A percentile compares a stretch with the other conserved stretches of the same genome.
These are phyloP conservation scores for Aspergillus sparsus DNA, from an alignment of 495 filamentous ascomycete genomes.

Conservation along the genomic window DNA sequence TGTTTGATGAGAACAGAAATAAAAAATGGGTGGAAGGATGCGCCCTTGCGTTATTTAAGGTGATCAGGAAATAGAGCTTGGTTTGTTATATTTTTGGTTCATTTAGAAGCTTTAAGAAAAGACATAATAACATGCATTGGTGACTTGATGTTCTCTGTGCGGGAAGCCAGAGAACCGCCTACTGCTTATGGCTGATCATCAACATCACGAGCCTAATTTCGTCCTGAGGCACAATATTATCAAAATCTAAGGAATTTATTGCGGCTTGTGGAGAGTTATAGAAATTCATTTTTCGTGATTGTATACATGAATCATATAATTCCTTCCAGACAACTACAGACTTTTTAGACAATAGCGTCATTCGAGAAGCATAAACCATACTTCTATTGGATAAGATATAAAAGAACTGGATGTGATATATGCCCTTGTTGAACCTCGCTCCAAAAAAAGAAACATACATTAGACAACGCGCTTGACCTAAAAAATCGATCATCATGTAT, in stretches of 20 bases:
- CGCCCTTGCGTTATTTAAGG: too few relatives aligned
- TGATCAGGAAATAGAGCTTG: too few relatives aligned
- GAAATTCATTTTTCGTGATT: slow-evolving; percentile 5
- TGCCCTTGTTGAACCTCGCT: slow-evolving; percentile 9
- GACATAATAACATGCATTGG: too few relatives aligned
- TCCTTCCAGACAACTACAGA: background rate
- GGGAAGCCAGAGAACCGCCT: background rate
- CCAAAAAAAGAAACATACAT: slow-evolving; percentile 17
- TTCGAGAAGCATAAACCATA: slow-evolving; percentile 14
- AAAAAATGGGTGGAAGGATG: too few relatives aligned
- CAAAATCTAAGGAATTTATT: background rate
- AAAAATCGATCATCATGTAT: background rate
- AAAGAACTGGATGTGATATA: slow-evolving; percentile 2
- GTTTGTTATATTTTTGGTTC: too few relatives aligned
- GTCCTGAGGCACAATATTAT: too few relatives aligned
- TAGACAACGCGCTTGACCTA: slow-evolving; percentile 51
- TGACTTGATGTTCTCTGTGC: too few relatives aligned
- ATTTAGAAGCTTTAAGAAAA: too few relatives aligned
- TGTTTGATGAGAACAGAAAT: background rate
- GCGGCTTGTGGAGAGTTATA: background rate
- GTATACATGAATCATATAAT: slow-evolving; percentile 9
- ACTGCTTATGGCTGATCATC: background rate
- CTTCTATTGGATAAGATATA: slow-evolving; percentile 11
- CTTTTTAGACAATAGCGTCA: slow-evolving; percentile 12
- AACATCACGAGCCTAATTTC: background rate